Evolutionary conservation across 805 yeast species (phyloP).

Genomic region (Candida parachauliodes): DNA sequence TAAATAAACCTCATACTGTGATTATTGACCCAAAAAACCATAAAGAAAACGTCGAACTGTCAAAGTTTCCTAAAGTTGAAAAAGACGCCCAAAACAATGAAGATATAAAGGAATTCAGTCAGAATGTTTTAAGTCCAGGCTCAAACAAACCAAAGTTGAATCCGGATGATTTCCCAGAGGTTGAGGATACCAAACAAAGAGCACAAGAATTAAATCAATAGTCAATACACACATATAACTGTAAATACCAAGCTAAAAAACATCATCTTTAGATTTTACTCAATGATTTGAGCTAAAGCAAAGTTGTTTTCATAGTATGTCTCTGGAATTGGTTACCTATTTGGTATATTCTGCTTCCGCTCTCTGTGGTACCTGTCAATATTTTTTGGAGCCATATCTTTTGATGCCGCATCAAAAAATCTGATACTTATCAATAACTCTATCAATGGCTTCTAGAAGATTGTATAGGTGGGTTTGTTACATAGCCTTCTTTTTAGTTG

Average conservation of each 20-base stretch:
- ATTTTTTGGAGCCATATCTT: too few species aligned
- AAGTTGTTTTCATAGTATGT: too few species aligned
- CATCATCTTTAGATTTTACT: too few species aligned
- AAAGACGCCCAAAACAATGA: slow-evolving; percentile 2
- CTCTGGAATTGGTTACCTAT: too few species aligned
- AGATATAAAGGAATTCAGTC: slow-evolving; percentile 2
- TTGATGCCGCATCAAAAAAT: too few species aligned
- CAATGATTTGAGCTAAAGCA: too few species aligned
- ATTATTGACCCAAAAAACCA: slow-evolving; percentile 20
- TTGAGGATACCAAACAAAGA: slow-evolving; percentile 29
- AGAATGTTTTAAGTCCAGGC: slow-evolving; percentile 6
- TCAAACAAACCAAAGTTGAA: slow-evolving; percentile 19
- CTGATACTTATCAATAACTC: slow-evolving; percentile 14
- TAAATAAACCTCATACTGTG: slow-evolving; percentile 39
- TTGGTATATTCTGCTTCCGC: too few species aligned
- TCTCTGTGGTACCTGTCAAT: too few species aligned
- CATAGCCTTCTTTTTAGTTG: slow-evolving; percentile 13
- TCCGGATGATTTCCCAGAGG: slow-evolving; percentile 26
- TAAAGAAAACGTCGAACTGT: slow-evolving; percentile 1
- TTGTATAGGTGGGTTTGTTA: slow-evolving; percentile 27
- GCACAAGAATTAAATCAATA: slow-evolving; percentile 14
- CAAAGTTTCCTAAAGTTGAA: slow-evolving; percentile 5
- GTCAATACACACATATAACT: too few species aligned
- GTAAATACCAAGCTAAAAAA: too few species aligned
- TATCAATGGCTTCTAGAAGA: too few species aligned